Evolutionary conservation across 2,329 filamentous ascomycete species (phyloP).

Genomic region (Aspergillus piperis): DNA sequence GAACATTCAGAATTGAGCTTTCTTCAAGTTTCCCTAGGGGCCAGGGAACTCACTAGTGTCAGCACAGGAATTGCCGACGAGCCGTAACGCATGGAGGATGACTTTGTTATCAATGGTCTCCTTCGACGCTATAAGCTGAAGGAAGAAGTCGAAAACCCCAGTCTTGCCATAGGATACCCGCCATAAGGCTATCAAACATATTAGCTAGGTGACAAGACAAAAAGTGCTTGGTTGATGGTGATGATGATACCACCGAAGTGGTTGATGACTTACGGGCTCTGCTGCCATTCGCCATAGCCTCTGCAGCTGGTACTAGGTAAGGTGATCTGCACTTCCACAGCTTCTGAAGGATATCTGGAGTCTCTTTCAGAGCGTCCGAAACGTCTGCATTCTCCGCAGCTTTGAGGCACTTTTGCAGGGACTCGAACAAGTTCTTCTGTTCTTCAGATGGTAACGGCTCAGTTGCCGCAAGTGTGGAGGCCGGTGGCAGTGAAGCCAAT

Average conservation of each 20-base stretch:
- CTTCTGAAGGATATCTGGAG: conserved; percentile 33
- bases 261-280: conserved; percentile 41
- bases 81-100: conserved; percentile 43
- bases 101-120: conserved; percentile 31
- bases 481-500: conserved; percentile 23
- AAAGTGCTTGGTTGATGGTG: background rate
- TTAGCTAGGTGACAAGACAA: background rate
- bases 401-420: conserved; percentile 35
- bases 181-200: conserved; percentile 37
- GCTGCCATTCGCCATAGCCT: conserved; percentile 45
- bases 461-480: conserved; percentile 20
- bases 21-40: background rate
- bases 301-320: conserved; percentile 38
- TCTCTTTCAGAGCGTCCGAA: conserved; percentile 28
- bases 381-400: conserved; percentile 31
- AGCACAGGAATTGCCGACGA: conserved; percentile 50
- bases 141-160: conserved; percentile 46
- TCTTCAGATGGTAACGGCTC: conserved; percentile 28
- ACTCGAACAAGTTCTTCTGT: conserved; percentile 36
- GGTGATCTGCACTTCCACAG: conserved; percentile 41
- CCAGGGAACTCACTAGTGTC: conserved; percentile 39
- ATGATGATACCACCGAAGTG: background rate
- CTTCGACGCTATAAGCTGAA: conserved; percentile 39
- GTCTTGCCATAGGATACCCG: conserved; percentile 41
- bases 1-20: conserved; percentile 14